Conservation (phyloP, 768 basidiomycete species). For the Dacryopinax primogenitus region DNA sequence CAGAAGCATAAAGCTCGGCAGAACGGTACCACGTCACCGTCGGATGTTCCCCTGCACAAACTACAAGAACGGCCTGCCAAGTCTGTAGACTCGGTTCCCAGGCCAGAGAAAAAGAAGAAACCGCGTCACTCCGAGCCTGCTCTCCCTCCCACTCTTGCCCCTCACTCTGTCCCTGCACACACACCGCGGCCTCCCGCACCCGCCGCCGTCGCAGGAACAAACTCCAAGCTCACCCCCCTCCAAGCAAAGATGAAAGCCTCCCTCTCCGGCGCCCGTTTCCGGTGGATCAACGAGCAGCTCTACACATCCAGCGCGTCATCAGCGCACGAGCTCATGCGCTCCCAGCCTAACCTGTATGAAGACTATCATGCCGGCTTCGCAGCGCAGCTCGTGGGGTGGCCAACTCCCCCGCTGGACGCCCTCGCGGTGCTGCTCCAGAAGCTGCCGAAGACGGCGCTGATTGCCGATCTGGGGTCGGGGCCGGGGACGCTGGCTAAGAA, state of each 20-base stretch:
- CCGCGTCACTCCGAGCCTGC: not conserved
- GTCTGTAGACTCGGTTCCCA: not conserved
- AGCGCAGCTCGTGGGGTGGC: conserved; percentile 84
- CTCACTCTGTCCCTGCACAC: too few relatives aligned
- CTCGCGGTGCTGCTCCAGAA: conserved; percentile 49
- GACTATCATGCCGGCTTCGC: conserved; percentile 96
- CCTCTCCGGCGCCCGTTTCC: conserved; percentile 75
- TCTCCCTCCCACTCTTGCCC: not conserved
- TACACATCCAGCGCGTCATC: conserved; percentile 74
- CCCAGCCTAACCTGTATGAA: conserved; percentile 65
- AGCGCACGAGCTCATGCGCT: conserved; percentile 69
- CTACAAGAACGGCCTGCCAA: not conserved
- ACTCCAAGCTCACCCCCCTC: conserved; percentile 43
- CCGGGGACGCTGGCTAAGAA: conserved; percentile 76
- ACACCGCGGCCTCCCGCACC: not conserved
- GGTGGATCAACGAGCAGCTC: conserved; percentile 82
- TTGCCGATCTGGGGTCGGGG: conserved; percentile 91
- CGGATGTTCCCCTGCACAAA: not conserved
- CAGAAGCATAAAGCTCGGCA: not conserved
- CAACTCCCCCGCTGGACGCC: conserved; percentile 79
- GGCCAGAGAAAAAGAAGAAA: not conserved
- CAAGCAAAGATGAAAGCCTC: conserved; percentile 69
- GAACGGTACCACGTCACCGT: not conserved
- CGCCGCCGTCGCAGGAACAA: not conserved
- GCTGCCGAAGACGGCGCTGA: conserved; percentile 53